Percentiles rank a stretch among this genome's conserved stretches.
Evolutionary conservation across 495 filamentous ascomycete genomes (phyloP).

Genomic region (Xanthoparmelia taractica): DNA sequence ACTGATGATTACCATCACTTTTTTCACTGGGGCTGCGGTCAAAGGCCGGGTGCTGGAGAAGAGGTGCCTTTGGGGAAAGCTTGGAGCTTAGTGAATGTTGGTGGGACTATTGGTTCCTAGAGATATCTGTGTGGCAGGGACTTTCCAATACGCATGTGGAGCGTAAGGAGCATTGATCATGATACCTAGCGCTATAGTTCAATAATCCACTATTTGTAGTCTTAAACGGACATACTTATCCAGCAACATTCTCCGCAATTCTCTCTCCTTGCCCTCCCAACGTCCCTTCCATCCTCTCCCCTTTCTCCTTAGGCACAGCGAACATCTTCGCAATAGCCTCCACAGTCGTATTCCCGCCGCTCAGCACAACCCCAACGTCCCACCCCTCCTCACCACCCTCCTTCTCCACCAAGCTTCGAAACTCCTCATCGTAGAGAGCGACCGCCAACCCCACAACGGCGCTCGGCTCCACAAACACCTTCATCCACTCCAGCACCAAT

Average conservation of each 20-base stretch:
- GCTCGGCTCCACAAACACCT: slow-evolving; percentile 87
- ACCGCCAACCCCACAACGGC: slow-evolving; percentile 79
- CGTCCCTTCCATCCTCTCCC: slow-evolving; percentile 32
- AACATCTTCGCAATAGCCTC: slow-evolving; percentile 67
- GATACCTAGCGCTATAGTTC: too few relatives aligned
- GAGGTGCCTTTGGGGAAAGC: too few relatives aligned
- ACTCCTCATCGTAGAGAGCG: slow-evolving; percentile 77
- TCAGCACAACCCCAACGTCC: slow-evolving; percentile 83
- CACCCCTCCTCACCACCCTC: slow-evolving; percentile 68
- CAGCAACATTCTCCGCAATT: slow-evolving; percentile 42
- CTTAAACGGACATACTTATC: too few relatives aligned
- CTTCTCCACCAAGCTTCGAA: slow-evolving; percentile 58
- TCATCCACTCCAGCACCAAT: slow-evolving; percentile 81
- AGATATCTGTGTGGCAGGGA: not conserved
- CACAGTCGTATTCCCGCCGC: slow-evolving; percentile 83
- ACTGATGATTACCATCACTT: not conserved
- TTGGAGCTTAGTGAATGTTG: not conserved
- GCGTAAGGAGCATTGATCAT: not conserved
- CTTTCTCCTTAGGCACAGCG: slow-evolving; percentile 25
- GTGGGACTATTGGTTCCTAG: not conserved
- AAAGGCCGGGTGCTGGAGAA: not conserved
- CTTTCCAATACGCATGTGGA: not conserved
- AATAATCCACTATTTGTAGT: too few relatives aligned
- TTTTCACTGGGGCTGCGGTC: not conserved
- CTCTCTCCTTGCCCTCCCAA: slow-evolving; percentile 34